A percentile compares a stretch with the other conserved stretches of the same genome.
These are phyloP conservation scores for Phytophthora macrochlamydospora DNA, from an alignment of 352 stramenopile species.

Conservation along the genomic window DNA sequence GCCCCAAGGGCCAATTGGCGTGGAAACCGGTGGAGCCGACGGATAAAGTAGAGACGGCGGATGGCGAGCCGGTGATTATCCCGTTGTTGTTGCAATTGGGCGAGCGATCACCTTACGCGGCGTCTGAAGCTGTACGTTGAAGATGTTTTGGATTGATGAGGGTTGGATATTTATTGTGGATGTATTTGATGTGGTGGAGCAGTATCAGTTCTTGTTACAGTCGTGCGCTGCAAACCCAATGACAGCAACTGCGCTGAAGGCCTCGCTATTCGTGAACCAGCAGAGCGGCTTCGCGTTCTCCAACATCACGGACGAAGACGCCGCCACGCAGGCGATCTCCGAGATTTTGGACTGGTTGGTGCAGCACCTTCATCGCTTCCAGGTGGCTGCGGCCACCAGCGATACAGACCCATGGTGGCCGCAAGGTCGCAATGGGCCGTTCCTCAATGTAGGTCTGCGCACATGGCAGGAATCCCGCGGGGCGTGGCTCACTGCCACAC, in stretches of 20 bases:
- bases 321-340: slow-evolving; percentile 82
- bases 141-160: slow-evolving; percentile 1
- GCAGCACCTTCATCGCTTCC: slow-evolving; percentile 84
- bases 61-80: slow-evolving; percentile 26
- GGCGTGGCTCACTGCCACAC: slow-evolving; percentile 75
- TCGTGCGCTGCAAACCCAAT: slow-evolving; percentile 32
- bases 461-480: slow-evolving; percentile 77
- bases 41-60: slow-evolving; percentile 9
- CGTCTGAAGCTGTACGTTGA: slow-evolving; percentile 61
- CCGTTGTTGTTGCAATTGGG: slow-evolving; percentile 74
- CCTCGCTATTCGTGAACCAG: slow-evolving; percentile 76
- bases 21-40: slow-evolving; percentile 30
- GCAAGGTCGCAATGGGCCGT: slow-evolving; percentile 86
- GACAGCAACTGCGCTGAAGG: slow-evolving; percentile 31
- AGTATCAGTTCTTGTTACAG: slow-evolving; percentile 63
- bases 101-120: slow-evolving; percentile 64
- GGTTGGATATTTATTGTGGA: slow-evolving; percentile 3
- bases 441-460: slow-evolving; percentile 80
- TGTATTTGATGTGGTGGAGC: slow-evolving; percentile 1
- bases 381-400: slow-evolving; percentile 72
- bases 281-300: slow-evolving; percentile 84
- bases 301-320: slow-evolving; percentile 91
- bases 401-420: slow-evolving; percentile 87
- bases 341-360: slow-evolving; percentile 89
- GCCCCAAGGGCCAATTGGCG: slow-evolving; percentile 54